Base-by-base conservation (phyloP, 2,329 filamentous ascomycete species). In the Penicillium sp. region DNA sequence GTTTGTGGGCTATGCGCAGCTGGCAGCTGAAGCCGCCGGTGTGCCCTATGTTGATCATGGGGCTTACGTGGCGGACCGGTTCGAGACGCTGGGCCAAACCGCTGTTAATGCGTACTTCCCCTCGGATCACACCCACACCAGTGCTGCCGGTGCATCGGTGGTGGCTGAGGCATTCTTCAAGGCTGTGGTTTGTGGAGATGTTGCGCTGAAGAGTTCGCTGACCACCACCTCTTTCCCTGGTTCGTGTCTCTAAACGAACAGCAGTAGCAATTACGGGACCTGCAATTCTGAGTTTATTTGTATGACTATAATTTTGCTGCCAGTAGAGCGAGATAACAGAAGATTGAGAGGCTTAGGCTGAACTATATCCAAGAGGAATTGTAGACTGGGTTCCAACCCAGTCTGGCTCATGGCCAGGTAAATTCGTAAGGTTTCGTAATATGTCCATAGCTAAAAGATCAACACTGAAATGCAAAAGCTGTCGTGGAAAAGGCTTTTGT, bases 71-170 rank as follows among this genome's bases (percentile, higher is more conserved):
- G 83, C 81, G 4, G 77, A 80, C 59, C 79, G 78, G 38, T 85
- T 81, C 67, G 67, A 79, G 66, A 72, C 74, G 14, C 64, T 85
- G 44, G 83, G 85, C 0, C 73, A 71, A 39, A 57, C 72, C 0
- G 76, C 72, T 4, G 82, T 85, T 26, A 79, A 85, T 66, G 72
- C 74, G 0, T 76, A 80, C 59, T 88, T 80, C 58, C 82, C 84
- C 0, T 77, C 77, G 20, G 85, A 87, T 62, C 85, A 88, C 68
- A 88, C 85, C 0, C 85, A 87, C 68, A 86, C 85, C 2, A 81
- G 78, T 50, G 74, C 82, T 0, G 74, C 71, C 29, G 81, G 84
- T n/a, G 84, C 85, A 1, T 75, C 82, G 57, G 72, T 80, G 4
- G 81, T 83, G 51, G 79, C 83, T 0, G 75, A 81, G 62, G 79